Evolutionary conservation across 345 rosid species (phyloP), one percentile per base, ranked within the genome.

Genomic region (Fremontodendron californicum): DNA sequence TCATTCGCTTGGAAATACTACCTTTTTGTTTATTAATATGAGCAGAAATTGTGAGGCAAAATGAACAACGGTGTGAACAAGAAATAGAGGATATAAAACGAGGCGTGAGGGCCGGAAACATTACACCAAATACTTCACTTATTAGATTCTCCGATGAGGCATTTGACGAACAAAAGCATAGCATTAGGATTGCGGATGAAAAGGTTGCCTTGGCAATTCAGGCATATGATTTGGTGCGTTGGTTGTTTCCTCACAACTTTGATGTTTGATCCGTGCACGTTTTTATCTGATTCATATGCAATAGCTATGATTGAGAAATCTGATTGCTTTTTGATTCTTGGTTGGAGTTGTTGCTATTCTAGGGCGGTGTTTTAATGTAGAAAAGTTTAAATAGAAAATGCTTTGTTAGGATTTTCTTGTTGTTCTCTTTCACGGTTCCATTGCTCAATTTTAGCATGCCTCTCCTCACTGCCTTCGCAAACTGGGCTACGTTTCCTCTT

Each of bases 111-210:
- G 82, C 91, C 55, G 94, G 93, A 43, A 92, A 80, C 82, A 81
- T 84, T 67, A 79, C 89, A 43, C 84, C 93, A 8, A 85, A 82
- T 78, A 77, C 87, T 43, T 85, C 94, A 61, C 84, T 81, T 62
- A 29, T 84, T 54, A 88, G 87, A 79, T 96, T 96, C 88, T 93
- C 99, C 0, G 99, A 96, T 33, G 98, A 92, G 29, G 92, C 89
- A 61, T 85, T 96, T 71, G 99, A 96, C 52, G 97, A 96, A 82
- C 99, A 96, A 84, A 92, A 89, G 82, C 99, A 96, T 87, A 87
- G 95, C 73, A 78, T 93, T 80, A 84, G 99, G 73, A 92, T 96
- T 81, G 99, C 99, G 6, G 99, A 96, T 82, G 99, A 96, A 86
- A 96, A 96, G 82, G 93, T 96, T 57, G 88, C 97, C 2, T 81